A percentile compares a stretch with the other conserved stretches of the same genome.
phyloP scores from a whole-genome alignment of 2,329 filamentous ascomycete genomes.

The Calonectria hawksworthii region DNA sequence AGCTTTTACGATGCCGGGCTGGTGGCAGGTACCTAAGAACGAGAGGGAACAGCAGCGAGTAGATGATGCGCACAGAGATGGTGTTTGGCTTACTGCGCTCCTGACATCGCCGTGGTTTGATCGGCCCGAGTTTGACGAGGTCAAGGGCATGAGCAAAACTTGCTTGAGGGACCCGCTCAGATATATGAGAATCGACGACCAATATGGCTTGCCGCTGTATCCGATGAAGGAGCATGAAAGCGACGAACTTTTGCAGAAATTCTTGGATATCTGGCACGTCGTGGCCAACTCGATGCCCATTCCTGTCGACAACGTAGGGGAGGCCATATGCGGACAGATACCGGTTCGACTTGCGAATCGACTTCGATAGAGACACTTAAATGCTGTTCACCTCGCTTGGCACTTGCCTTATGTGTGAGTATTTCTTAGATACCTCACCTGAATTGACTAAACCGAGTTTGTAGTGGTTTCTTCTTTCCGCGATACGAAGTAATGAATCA shows the following conservation, averaged over 20 bases:
- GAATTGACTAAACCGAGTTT: neutral
- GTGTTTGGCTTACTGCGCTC: slow-evolving; percentile 9
- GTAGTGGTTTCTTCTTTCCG: neutral
- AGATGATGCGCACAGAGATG: neutral
- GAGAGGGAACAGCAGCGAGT: neutral
- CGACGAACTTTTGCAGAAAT: neutral
- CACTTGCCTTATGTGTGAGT: neutral
- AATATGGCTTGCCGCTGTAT: neutral
- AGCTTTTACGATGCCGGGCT: neutral
- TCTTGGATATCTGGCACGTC: neutral
- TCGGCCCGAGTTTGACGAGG: neutral
- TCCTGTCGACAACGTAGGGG: neutral
- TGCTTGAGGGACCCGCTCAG: neutral
- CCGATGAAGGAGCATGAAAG: neutral
- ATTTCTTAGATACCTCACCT: neutral
- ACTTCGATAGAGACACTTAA: neutral
- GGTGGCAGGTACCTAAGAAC: neutral
- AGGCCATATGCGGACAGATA: neutral
- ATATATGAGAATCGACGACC: neutral
- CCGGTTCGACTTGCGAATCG: neutral
- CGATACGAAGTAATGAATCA: neutral
- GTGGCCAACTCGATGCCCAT: neutral
- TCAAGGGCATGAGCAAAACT: neutral
- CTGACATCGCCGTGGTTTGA: slow-evolving; percentile 10
- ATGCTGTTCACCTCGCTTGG: neutral